Conservation (phyloP, 78 protist species). For the Bigelowiella natans region DNA sequence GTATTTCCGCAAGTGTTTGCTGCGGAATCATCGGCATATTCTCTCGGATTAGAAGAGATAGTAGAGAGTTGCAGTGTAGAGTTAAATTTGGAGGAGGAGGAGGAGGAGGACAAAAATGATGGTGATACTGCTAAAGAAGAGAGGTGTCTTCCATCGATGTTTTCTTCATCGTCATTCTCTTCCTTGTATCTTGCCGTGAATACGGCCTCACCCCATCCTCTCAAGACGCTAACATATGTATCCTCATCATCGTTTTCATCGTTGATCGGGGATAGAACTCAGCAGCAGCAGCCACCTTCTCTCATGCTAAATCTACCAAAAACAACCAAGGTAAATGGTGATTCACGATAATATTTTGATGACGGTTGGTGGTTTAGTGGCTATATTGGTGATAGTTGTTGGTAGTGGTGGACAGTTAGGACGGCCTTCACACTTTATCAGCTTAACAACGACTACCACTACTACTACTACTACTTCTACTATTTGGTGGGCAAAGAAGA, state of each 20-base stretch:
- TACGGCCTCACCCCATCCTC: background rate
- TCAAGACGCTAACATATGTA: background rate
- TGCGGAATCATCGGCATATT: no score
- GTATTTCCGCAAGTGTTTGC: no score
- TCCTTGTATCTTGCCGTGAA: background rate
- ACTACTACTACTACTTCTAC: background rate
- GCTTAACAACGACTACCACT: background rate
- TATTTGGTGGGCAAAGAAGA: no score
- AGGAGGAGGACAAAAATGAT: background rate
- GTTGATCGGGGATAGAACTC: background rate
- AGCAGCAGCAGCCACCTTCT: background rate
- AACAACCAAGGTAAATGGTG: background rate
- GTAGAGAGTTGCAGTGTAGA: no score
- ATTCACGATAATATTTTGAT: background rate
- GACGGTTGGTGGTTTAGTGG: background rate
- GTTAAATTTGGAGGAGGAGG: background rate
- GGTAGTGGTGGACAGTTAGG: background rate
- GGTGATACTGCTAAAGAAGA: background rate
- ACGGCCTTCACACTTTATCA: background rate
- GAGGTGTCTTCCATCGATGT: no score
- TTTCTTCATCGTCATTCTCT: no score
- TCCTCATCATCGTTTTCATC: background rate
- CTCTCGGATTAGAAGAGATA: no score
- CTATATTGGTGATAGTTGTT: background rate
- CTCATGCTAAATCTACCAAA: background rate